Evolutionary conservation across 176 grass and related monocot genomes (phyloP), one percentile per base, ranked within the genome.

Genomic region (Avena insularis): DNA sequence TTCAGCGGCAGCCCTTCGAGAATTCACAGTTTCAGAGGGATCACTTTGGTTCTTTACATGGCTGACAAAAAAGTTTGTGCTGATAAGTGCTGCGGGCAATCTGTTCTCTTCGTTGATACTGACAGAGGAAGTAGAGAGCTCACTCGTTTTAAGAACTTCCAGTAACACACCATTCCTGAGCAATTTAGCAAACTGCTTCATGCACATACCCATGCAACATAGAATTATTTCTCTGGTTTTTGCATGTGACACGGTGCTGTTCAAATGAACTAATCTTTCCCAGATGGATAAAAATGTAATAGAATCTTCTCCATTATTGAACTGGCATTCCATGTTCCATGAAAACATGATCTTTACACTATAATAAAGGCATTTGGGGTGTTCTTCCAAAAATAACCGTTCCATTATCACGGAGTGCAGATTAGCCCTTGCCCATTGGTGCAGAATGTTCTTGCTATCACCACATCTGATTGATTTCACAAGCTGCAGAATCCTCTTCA

Each of bases 351-450:
- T 92, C 64, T 90, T 96, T 75, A 98, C 64, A 89, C 75, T 89
- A 86, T 94, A 96, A 78, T 94, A 96, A 79, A 96, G 88, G 80
- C 96, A 98, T 86, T 91, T 98, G 7, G 93, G 93, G 77, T 96
- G 88, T 85, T 96, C 88, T 90, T 98, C 93, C 43, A 71, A 82
- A 90, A 86, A 91, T 76, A 98, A 85, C 29, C 47, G 83, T 45
- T 96, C 88, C 80, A 91, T 91, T 35, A 96, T 82, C 51, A 90
- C 59, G 68, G 57, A 54, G 38, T 91, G 87, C 49, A 98, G 90
- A 91, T 91, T 92, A 76, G 51, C 78, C 76, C 60, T 83, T 56
- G 96, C 92, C 96, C 93, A 96, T 50, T 78, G 69, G 83, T 92
- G 36, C 70, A 96, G 85, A 91, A 90, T 43, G 47, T 86, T 82